These are phyloP conservation scores for Sequoiadendron giganteum DNA, from an alignment of 75 land plant genomes.

Conservation along the genomic window DNA sequence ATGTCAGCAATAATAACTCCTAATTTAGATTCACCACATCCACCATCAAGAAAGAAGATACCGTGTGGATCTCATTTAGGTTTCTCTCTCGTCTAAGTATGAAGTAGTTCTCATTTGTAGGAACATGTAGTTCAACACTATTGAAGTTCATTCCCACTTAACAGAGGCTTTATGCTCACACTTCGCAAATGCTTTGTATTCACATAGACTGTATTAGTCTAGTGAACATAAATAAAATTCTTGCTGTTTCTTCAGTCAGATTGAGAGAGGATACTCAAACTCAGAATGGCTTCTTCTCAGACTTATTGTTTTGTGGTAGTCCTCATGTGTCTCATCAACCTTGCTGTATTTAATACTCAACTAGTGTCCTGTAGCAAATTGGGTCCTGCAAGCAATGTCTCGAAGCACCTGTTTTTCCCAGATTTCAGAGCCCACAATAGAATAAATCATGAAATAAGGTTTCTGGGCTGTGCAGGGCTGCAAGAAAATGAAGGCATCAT, in stretches of 20 bases:
- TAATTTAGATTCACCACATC: background rate
- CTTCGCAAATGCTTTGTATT: too few species aligned
- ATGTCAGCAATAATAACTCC: too few species aligned
- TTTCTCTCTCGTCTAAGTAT: background rate
- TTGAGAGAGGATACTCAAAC: background rate
- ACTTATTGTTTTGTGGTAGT: background rate
- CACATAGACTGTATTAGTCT: too few species aligned
- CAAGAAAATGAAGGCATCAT: conserved; percentile 11
- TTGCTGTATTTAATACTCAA: background rate
- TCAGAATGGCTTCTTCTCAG: background rate
- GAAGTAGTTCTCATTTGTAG: background rate
- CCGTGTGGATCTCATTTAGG: background rate
- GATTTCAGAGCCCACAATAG: conserved; percentile 21
- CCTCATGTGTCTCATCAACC: background rate
- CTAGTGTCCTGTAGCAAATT: conserved; percentile 1
- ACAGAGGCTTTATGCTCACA: too few species aligned
- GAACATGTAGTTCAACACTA: background rate
- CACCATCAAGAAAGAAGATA: background rate
- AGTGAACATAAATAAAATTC: too few species aligned
- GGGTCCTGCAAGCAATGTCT: conserved; percentile 24
- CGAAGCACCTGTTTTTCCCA: conserved; percentile 26
- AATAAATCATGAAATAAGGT: conserved; percentile 19
- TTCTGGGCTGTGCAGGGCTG: conserved; percentile 34
- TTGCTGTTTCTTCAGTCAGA: background rate
- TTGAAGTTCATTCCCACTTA: too few species aligned